Evolutionary conservation across 768 basidiomycete species (phyloP).

Genomic region (Cubamyces lactineus): DNA sequence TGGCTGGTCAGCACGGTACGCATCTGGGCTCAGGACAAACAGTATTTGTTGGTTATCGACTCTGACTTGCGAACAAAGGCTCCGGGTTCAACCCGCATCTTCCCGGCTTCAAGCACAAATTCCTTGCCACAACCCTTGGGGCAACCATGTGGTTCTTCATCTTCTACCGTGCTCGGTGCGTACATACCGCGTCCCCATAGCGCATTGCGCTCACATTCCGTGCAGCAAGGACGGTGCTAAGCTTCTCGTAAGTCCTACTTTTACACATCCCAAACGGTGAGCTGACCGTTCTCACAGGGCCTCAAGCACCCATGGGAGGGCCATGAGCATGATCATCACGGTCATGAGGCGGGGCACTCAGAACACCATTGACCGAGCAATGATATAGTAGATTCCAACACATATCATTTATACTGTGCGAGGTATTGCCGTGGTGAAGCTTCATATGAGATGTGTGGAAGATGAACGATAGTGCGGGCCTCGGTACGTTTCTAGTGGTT

Average conservation of each 20-base stretch:
- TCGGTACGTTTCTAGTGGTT: no score
- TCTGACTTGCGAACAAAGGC: constrained; percentile 38
- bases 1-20: constrained; percentile 36
- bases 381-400: neutral
- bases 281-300: constrained; percentile 31
- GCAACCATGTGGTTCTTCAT: constrained; percentile 99
- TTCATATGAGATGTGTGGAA: neutral
- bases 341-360: constrained; percentile 41
- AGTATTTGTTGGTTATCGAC: neutral
- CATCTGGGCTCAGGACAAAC: neutral
- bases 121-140: constrained; percentile 84
- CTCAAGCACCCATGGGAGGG: constrained; percentile 65
- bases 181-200: constrained; percentile 19
- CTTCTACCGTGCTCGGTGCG: constrained; percentile 92
- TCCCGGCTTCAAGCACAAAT: constrained; percentile 73
- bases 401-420: neutral
- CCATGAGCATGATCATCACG: constrained; percentile 53
- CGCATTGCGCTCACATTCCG: constrained; percentile 6
- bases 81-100: constrained; percentile 90
- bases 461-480: no score
- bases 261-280: neutral
- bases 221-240: constrained; percentile 45
- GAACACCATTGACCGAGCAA: constrained; percentile 41
- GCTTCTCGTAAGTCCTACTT: constrained; percentile 34
- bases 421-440: neutral